Evolutionary conservation across 78 protist genomes (phyloP), one percentile per base, ranked within the genome.

Genomic region (Dictyostelium firmibasis): DNA sequence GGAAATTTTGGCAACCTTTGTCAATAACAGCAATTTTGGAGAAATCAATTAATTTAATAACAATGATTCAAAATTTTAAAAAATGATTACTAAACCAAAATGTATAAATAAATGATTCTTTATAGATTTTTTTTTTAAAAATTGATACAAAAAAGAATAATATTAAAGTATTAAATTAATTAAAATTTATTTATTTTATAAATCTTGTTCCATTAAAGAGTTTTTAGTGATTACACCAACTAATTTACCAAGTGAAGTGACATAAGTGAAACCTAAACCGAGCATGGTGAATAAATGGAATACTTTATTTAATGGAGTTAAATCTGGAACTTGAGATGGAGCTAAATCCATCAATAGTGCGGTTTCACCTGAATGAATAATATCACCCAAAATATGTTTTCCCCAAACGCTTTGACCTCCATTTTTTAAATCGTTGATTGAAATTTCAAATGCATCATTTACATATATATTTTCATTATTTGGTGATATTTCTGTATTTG

Each of bases 171-270:
- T n/a, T n/a, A n/a, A n/a, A n/a, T n/a, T n/a, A n/a, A n/a, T n/a
- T n/a, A n/a, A n/a, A 35, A 50, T n/a, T 81, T 41, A 2, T 50
- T 50, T 50, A 0, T 50, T 50, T 75, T 89, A 89, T 70, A 89
- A 70, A 67, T 89, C 87, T 81, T 89, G 72, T 6, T 85, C 64
- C 33, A 89, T 89, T 44, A 89, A 70, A 81, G 82, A 85, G 33
- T 86, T 89, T 70, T 89, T 89, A 10, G 94, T 89, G 23, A 89
- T 89, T 3, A 89, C 94, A 81, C 94, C 94, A 81, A 89, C 94
- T 43, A 89, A 81, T 81, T 70, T 78, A 50, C 94, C 94, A 25
- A 89, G 13, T 23, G 94, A 89, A 14, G 94, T 89, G 0, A 89
- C 94, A 81, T 81, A 89, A 6, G 94, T 89, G 25, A 89, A 89